Base-by-base conservation (phyloP, 768 basidiomycete species). In the Tulasnella sp. region DNA sequence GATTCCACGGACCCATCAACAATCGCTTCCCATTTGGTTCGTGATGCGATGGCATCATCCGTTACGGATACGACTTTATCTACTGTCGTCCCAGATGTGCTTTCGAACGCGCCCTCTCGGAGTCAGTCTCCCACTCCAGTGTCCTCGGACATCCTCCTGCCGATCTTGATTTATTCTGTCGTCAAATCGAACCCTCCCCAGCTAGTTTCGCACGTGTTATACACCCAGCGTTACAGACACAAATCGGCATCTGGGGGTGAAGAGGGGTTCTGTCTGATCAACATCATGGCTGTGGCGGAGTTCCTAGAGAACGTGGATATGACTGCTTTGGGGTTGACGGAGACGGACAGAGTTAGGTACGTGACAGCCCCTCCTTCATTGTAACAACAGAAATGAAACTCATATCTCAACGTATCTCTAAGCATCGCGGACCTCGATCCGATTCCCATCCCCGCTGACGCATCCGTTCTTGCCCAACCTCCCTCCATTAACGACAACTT, bases 261-360 rank as follows among this genome's bases (percentile, higher is more conserved):
- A 67, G 88, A 90, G 66, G 84, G 82, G 49, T 99, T 92, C 66
- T 97, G 92, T 60, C 77, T 94, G 42, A 87, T 97, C 69, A 98
- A 96, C 70, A 75, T 96, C 41, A 82, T 93, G 76, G 94, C 94
- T 10, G 92, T 94, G 4, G 89, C 88, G 1, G 93, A 97, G 68
- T 99, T 97, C 69, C 75, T 97, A 53, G 92, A 94, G 72, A 89
- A 92, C 67, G 91, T 97, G 34, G 92, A 97, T 72, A 74, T 96
- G 58, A 84, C 78, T 7, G 80, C 77, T 1, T 72, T 87, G 19
- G 83, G 79, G 64, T 70, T 90, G 53, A 78, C 77, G 31, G 80
- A 80, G 56, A 27, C 62, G 12, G 63, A 64, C 21, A 75, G 72
- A 27, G 75, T 80, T 2, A 69, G 82, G 65, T 59, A 84, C 82